phyloP scores from a whole-genome alignment of 441 rosid genomes.

The Flueggea neowawraea region DNA sequence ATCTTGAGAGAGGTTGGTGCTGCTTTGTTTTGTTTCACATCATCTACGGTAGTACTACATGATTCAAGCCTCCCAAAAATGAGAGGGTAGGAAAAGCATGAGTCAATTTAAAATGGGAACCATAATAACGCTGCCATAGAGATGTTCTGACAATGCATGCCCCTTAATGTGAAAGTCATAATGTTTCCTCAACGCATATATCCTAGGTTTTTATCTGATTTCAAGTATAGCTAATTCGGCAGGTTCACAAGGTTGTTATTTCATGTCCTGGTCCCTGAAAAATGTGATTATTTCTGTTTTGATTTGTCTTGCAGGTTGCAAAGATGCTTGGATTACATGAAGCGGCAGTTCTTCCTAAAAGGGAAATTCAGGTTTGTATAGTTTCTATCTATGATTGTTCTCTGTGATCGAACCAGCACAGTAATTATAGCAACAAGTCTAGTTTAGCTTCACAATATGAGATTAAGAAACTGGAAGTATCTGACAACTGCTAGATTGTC shows the following conservation, averaged over 20 bases:
- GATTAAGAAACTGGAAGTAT: too few relatives aligned
- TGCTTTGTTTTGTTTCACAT: background rate
- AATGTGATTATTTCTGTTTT: conserved; percentile 3
- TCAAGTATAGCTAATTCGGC: background rate
- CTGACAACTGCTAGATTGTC: too few relatives aligned
- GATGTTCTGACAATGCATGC: background rate
- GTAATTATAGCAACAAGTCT: too few relatives aligned
- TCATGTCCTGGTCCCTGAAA: background rate
- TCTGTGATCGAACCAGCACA: too few relatives aligned
- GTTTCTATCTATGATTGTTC: conserved; percentile 3
- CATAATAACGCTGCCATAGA: too few relatives aligned
- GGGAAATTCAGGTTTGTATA: conserved; percentile 82
- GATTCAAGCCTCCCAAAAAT: too few relatives aligned
- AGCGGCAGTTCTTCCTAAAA: conserved; percentile 74
- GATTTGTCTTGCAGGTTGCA: conserved; percentile 60
- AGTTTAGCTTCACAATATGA: too few relatives aligned
- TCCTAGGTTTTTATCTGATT: background rate
- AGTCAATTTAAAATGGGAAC: too few relatives aligned
- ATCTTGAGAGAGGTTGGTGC: conserved; percentile 76
- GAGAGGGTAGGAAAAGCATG: too few relatives aligned
- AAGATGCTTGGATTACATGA: conserved; percentile 69
- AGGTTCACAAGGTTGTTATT: conserved; percentile 1
- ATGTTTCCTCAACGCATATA: background rate
- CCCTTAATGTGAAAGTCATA: too few relatives aligned
- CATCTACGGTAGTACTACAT: too few relatives aligned